Base-by-base conservation (phyloP, 2,329 filamentous ascomycete genomes). In the Fusarium globosum region DNA sequence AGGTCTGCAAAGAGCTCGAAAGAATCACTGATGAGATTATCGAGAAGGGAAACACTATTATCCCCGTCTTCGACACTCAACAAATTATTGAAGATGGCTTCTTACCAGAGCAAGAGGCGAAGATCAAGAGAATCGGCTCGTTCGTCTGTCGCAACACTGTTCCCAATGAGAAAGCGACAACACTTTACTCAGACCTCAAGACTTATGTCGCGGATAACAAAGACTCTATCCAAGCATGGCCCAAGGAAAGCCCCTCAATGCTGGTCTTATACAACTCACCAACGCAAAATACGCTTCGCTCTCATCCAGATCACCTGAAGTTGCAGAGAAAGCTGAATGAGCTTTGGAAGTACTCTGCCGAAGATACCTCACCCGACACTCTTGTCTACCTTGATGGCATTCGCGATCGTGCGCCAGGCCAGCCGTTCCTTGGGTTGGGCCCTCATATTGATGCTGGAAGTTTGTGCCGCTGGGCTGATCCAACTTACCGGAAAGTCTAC, bases 361-460 rank as follows among this genome's bases (percentile, higher is more conserved):
- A 41, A 7, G 43, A 57, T 12, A 48, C 41, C 1, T 63, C 43
- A 0, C 33, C 60, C 4, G 42, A 56, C 0, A 35, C 60, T 4
- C 52, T 63, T 10, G 35, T 57, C 14, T 63, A 63, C 35, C 51
- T 57, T 20, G 60, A 63, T 15, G 60, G 51, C 0, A 45, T 63
- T 7, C 52, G 63, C 4, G 60, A 62, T 30, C 63, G 63, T 21
- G 57, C 57, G 8, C 63, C 63, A 12, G 81, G 76, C 5, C 71
- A 77, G 3, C 42, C 56, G 6, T 85, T 85, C 62, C 77, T 78
- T 14, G 82, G 83, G 13, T 76, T 85, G 3, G 83, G 83, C 8
- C 83, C 83, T 23, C 83, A 85, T 66, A 83, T 85, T 48, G 83
- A 85, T 64, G 83, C 82, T 5, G 83, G 83, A n/a, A 83, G 81